A percentile compares a stretch with the other conserved stretches of the same genome.
phyloP scores from a whole-genome alignment of 208 protist species.

The Trypanosoma cruzi region DNA sequence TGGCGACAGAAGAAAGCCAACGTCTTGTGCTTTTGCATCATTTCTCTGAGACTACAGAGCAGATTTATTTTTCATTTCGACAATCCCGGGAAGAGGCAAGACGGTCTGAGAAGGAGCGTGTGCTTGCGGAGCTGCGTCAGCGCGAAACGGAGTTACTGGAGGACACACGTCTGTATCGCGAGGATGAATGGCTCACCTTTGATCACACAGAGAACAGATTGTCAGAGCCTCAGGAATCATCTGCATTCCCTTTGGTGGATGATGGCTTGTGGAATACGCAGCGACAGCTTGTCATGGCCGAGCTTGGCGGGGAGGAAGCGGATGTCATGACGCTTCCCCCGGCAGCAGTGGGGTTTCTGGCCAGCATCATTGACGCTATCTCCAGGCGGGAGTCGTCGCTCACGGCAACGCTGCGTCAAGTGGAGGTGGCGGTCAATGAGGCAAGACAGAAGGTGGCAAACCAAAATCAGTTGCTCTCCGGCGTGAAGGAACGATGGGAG shows the following conservation, averaged over 20 bases:
- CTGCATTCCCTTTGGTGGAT: neutral
- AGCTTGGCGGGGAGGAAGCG: constrained; percentile 35
- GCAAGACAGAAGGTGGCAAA: constrained; percentile 30
- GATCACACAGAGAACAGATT: neutral
- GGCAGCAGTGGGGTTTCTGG: constrained; percentile 38
- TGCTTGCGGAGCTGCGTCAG: constrained; percentile 45
- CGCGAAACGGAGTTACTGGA: constrained; percentile 38
- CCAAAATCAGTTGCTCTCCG: constrained; percentile 33
- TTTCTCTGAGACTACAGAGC: constrained; percentile 35
- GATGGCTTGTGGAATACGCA: constrained; percentile 34
- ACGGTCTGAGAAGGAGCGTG: constrained; percentile 31
- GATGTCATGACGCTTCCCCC: constrained; percentile 24
- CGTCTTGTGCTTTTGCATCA: constrained; percentile 38
- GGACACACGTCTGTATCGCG: constrained; percentile 59
- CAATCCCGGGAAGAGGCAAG: constrained; percentile 36
- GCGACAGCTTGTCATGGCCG: constrained; percentile 40
- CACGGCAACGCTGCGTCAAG: constrained; percentile 28
- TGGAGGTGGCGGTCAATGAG: constrained; percentile 34
- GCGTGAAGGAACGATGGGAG: constrained; percentile 62
- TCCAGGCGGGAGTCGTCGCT: constrained; percentile 29
- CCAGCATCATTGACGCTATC: constrained; percentile 41
- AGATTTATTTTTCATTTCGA: constrained; percentile 29
- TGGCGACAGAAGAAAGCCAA: constrained; percentile 39
- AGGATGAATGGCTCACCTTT: constrained; percentile 36
- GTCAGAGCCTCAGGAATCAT: neutral